A percentile compares a stretch with the other conserved stretches of the same genome.
Evolutionary conservation across 371 early-diverging fungal species (phyloP).

Genomic region (Rhizopus delemar): DNA sequence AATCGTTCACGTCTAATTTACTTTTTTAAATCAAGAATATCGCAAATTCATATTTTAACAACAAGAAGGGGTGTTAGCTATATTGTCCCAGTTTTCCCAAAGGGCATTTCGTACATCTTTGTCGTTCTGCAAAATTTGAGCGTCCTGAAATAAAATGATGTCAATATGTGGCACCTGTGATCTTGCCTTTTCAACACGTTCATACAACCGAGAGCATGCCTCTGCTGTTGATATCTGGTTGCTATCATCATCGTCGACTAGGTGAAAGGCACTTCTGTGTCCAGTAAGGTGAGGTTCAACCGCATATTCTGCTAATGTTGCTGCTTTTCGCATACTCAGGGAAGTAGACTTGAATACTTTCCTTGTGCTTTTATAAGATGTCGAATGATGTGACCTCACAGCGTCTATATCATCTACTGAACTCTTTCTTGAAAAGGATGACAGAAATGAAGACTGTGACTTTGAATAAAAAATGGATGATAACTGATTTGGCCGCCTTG

Average conservation of each 20-base stretch:
- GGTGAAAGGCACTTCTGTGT: constrained; percentile 2
- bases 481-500: too few relatives aligned
- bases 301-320: constrained; percentile 19
- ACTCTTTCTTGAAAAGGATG: not conserved
- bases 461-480: constrained; percentile 3
- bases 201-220: constrained; percentile 22
- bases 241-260: not conserved
- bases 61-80: too few relatives aligned
- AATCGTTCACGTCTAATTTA: too few relatives aligned
- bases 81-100: constrained; percentile 37
- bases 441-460: constrained; percentile 4
- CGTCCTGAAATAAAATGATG: constrained; percentile 36
- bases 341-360: constrained; percentile 3
- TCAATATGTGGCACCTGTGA: constrained; percentile 26
- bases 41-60: too few relatives aligned
- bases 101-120: constrained; percentile 31
- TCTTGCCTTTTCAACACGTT: constrained; percentile 33
- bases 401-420: not conserved
- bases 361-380: constrained; percentile 1
- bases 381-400: not conserved
- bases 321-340: constrained; percentile 19
- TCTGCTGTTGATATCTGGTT: constrained; percentile 3
- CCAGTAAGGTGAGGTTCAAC: constrained; percentile 26
- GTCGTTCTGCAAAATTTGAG: constrained; percentile 29
- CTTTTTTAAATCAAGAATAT: too few relatives aligned